Base-by-base conservation (phyloP, 768 basidiomycete species). In the Naganishia kalamii region DNA sequence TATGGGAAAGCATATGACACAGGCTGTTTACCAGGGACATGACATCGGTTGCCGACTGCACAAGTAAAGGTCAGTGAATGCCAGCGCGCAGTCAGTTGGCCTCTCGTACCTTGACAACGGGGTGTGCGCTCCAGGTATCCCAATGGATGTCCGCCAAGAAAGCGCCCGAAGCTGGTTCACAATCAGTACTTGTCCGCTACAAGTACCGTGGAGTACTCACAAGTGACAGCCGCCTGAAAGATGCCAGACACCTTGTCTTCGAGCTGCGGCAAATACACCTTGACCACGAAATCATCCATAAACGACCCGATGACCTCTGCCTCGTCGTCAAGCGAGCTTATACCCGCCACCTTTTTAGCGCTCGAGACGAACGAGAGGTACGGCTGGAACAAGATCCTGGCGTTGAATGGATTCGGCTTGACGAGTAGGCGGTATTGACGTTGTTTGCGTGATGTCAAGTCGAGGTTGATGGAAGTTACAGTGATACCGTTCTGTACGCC, bases 331-430 rank as follows among this genome's bases (percentile, higher is more conserved):
- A 71, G 17, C 54, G 71, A 32, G 65, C 70, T 25, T 4, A 63
- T 65, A 17, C 69, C 30, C 8, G 70, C n/a, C 1, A 66, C 69
- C 13, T 67, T 64, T 44, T 85, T 81, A 25, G 91, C 83, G 6
- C 87, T 83, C 61, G 87, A 83, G 63, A 97, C 81, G 77, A 93
- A 98, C 0, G 87, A 81, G 23, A 96, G 80, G 13, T 92, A 94
- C 0, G 96, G 94, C 68, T 90, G 89, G 77, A 98, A 97, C n/a
- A 99, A 82, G 17, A 91, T 85, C 54, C 86, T 88, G 62, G 97
- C 90, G 78, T 94, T 91, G 80, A 97, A 97, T 2, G 92, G 90
- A 73, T 97, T 89, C 1, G 96, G 88, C 50, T 85, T 85, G 63
- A 97, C 87, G 23, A 98, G 83, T 33, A 89, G 81, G 49, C 88